Evolutionary conservation across 2,329 filamentous ascomycete species (phyloP).

Genomic region (Alternaria tenuissima): DNA sequence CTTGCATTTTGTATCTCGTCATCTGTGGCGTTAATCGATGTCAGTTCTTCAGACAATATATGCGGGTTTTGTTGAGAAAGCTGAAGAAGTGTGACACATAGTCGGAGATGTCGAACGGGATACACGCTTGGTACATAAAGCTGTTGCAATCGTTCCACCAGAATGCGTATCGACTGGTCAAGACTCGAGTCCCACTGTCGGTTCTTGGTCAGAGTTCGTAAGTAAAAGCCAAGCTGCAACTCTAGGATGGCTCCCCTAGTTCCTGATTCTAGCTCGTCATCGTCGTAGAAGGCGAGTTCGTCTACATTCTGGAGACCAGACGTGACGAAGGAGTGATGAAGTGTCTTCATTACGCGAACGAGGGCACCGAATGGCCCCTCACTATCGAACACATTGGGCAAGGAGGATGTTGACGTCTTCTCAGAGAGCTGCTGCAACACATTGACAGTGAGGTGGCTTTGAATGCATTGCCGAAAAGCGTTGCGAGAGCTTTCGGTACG

Average conservation of each 20-base stretch:
- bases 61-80: constrained; percentile 67
- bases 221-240: constrained; percentile 50
- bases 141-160: constrained; percentile 34
- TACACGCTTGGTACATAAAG: constrained; percentile 40
- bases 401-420: constrained; percentile 59
- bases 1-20: constrained; percentile 5
- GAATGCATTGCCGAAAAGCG: constrained; percentile 68
- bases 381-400: constrained; percentile 63
- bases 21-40: constrained; percentile 1
- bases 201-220: constrained; percentile 40
- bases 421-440: constrained; percentile 63
- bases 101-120: constrained; percentile 46
- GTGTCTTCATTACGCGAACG: constrained; percentile 66
- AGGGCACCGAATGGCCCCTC: constrained; percentile 62
- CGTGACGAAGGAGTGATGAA: constrained; percentile 62
- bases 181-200: constrained; percentile 42
- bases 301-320: constrained; percentile 58
- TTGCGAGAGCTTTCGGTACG: constrained; percentile 66
- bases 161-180: constrained; percentile 29
- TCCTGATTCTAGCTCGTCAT: constrained; percentile 33
- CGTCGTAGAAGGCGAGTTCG: constrained; percentile 57
- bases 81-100: constrained; percentile 37
- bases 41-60: constrained; percentile 52
- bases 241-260: constrained; percentile 54
- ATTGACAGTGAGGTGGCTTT: constrained; percentile 67